Conservation (phyloP, 345 rosid genomes). For the Moringa oleifera region DNA sequence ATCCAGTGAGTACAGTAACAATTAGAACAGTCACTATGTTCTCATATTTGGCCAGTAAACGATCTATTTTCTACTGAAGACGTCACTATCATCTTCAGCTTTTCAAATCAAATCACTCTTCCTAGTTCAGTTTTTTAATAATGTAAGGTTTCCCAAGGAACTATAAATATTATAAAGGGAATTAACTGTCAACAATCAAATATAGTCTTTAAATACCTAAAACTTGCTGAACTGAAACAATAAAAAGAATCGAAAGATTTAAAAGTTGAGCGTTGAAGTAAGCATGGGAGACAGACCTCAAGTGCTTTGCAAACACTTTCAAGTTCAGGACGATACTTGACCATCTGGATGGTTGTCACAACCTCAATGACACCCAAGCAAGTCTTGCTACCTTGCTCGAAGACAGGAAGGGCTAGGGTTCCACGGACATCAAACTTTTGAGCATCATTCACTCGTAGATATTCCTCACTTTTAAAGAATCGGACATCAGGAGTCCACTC, state of each 20-base stretch:
- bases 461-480: conserved; percentile 82
- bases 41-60: background rate
- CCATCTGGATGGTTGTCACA: conserved; percentile 68
- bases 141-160: no score
- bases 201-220: no score
- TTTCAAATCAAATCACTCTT: background rate
- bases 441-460: conserved; percentile 68
- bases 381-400: conserved; percentile 73
- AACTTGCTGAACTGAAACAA: background rate
- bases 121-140: background rate
- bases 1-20: background rate
- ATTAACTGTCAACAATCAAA: background rate
- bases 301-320: conserved; percentile 83
- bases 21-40: background rate
- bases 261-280: background rate
- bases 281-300: conserved; percentile 49
- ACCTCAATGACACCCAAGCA: conserved; percentile 93
- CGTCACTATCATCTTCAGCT: no score
- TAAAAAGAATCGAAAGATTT: background rate
- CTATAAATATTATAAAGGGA: background rate
- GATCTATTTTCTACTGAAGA: no score
- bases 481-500: conserved; percentile 98
- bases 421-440: conserved; percentile 73
- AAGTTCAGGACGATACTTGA: conserved; percentile 63
- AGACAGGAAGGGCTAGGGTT: conserved; percentile 84